A percentile compares a stretch with the other conserved stretches of the same genome.
These are phyloP conservation scores for apple (Malus domestica) DNA, from an alignment of 306 rosid genomes.

Conservation along the genomic window DNA sequence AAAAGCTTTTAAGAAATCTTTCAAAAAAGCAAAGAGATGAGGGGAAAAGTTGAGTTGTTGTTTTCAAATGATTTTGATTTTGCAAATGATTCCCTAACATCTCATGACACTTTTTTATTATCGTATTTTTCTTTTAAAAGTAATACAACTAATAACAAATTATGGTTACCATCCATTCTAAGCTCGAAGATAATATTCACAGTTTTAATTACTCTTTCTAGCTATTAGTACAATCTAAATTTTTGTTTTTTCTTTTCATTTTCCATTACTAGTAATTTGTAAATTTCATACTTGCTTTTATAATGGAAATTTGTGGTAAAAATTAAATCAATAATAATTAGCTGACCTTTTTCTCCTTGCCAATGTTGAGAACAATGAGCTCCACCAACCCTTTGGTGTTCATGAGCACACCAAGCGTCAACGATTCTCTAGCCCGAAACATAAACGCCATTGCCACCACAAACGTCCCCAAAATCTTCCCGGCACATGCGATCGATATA, in stretches of 20 bases:
- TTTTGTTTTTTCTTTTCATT: neutral
- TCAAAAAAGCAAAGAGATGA: neutral
- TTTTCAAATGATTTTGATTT: neutral
- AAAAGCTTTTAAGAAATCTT: neutral
- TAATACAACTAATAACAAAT: accelerated
- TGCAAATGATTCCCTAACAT: neutral
- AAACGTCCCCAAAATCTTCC: constrained; percentile 77
- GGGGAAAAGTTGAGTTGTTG: neutral
- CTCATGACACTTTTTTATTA: neutral
- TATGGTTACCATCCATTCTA: accelerated
- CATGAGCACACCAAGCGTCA: constrained; percentile 80
- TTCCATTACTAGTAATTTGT: neutral
- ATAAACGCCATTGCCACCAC: constrained; percentile 51
- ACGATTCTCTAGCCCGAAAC: constrained; percentile 61
- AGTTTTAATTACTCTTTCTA: neutral
- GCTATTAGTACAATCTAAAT: neutral
- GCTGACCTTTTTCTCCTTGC: constrained; percentile 82
- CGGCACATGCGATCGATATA: constrained; percentile 59
- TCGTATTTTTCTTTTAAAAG: no score
- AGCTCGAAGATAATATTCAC: no score
- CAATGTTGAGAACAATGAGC: constrained; percentile 90
- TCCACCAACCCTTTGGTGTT: constrained; percentile 93
- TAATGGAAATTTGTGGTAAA: neutral
- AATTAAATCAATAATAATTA: neutral
- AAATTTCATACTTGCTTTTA: neutral